These are phyloP conservation scores for Boletales sp. DNA, from an alignment of 768 basidiomycete species.

Conservation along the genomic window DNA sequence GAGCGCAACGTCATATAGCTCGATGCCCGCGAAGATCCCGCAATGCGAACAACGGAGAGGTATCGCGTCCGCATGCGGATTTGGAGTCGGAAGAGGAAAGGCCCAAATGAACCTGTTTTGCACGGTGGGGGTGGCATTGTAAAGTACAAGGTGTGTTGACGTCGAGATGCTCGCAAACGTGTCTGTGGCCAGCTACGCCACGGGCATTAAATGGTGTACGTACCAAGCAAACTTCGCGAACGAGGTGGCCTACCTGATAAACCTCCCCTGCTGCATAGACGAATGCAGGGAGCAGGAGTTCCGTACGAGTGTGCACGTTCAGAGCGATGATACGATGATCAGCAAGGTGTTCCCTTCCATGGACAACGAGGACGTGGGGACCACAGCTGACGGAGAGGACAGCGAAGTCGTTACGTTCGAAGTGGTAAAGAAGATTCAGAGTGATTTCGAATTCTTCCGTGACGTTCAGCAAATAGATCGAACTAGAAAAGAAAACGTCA, in stretches of 20 bases:
- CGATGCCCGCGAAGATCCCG: conserved; percentile 2
- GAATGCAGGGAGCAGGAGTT: not conserved
- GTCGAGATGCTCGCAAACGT: conserved; percentile 11
- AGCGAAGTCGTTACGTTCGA: not conserved
- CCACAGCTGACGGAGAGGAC: conserved; percentile 6
- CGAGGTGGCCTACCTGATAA: too few species aligned
- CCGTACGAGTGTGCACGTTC: conserved; percentile 7
- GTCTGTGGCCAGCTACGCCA: not conserved
- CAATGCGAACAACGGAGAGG: conserved; percentile 8
- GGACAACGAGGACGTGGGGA: conserved; percentile 10
- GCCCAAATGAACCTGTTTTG: conserved; percentile 8
- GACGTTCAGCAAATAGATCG: not conserved
- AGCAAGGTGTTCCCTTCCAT: not conserved
- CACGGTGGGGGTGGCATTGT: not conserved
- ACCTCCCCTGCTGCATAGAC: too few species aligned
- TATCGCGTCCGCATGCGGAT: not conserved
- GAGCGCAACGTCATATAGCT: not conserved
- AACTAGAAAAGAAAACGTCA: not conserved
- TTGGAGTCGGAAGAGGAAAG: conserved; percentile 5
- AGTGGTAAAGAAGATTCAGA: conserved; percentile 13
- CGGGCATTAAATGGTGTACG: too few species aligned
- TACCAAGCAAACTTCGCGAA: too few species aligned
- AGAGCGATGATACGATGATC: conserved; percentile 3
- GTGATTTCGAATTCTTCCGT: not conserved
- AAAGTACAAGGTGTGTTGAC: conserved; percentile 18